Evolutionary conservation across 2,329 filamentous ascomycete genomes (phyloP), one percentile per base, ranked within the genome.

Genomic region (Scedosporium aurantiacum): DNA sequence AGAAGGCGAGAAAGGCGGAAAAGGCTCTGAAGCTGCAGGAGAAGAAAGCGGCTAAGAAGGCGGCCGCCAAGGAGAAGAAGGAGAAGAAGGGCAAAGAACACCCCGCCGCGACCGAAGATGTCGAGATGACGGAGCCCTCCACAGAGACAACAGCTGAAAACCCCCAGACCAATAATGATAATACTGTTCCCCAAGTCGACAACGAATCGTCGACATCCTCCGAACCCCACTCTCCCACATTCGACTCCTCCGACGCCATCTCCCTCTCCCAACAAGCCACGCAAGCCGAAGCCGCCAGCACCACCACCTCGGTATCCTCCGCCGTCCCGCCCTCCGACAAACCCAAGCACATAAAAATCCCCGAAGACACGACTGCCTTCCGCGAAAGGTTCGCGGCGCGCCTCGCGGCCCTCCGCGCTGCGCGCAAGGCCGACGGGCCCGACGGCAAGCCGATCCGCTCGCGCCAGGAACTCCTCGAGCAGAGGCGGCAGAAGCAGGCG

Each of bases 391-490:
- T 99, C 58, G 86, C 89, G 62, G 89, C 89, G 67, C 89, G 86
- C 64, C 91, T 99, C 61, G 90, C 94, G 67, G 87, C 87, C 55
- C 84, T 97, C 58, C 89, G 93, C 63, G 89, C 90, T 8, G 86
- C 86, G 27, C 87, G 94, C 63, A 96, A 96, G 73, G 92, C 93
- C 5, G 91, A 95, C 67, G 90, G 89, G 5, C 81, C 86, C 0
- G 86, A 95, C 67, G 91, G 91, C 63, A 87, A 88, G 68, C 87
- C 89, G 16, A 90, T 93, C 62, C 86, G 89, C 65, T 96, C 90
- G 63, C 85, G 94, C 64, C 89, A 96, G 74, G 92, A 97, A 71
- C 82, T 99, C 12, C 91, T 99, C 67, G 94, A 97, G 74, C 84
- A 90, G 54, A 85, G 94, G 50, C 85, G 94, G 65, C 85, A 86